Conservation (phyloP, 192 early-diverging fungal genomes). For the Umbelopsis sp. region DNA sequence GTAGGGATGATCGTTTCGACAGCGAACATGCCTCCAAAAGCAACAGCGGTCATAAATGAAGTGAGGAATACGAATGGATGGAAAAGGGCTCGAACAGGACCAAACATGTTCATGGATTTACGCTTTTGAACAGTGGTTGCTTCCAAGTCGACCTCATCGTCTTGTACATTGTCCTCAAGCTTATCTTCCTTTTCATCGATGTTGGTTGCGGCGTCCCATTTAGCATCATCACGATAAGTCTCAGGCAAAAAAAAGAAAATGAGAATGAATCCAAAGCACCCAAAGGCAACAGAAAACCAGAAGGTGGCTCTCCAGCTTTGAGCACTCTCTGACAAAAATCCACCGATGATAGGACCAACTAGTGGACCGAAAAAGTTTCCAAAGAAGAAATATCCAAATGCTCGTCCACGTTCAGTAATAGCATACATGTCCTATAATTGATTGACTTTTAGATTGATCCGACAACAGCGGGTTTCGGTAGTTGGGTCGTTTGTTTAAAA, state of each 20-base stretch:
- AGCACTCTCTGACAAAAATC: slow-evolving; percentile 41
- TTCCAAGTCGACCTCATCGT: slow-evolving; percentile 33
- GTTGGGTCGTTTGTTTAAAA: neutral
- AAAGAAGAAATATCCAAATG: slow-evolving; percentile 37
- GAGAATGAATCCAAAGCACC: slow-evolving; percentile 28
- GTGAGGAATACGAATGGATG: slow-evolving; percentile 44
- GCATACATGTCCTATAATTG: slow-evolving; percentile 17
- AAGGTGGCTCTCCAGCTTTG: slow-evolving; percentile 48
- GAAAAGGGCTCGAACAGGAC: slow-evolving; percentile 24
- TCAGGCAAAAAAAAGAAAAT: slow-evolving; percentile 47
- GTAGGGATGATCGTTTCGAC: slow-evolving; percentile 37
- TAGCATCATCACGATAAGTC: slow-evolving; percentile 38
- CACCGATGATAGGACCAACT: slow-evolving; percentile 46
- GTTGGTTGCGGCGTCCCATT: slow-evolving; percentile 11
- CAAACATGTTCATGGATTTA: slow-evolving; percentile 23
- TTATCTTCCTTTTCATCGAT: neutral
- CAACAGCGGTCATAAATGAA: slow-evolving; percentile 41
- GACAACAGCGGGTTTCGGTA: neutral
- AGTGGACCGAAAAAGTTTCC: slow-evolving; percentile 32
- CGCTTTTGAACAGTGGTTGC: slow-evolving; percentile 27
- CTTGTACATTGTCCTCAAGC: neutral
- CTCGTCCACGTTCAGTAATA: slow-evolving; percentile 29
- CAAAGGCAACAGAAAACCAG: slow-evolving; percentile 46
- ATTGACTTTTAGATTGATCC: neutral
- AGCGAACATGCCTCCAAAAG: slow-evolving; percentile 53